phyloP scores from a whole-genome alignment of 2,329 filamentous ascomycete species.

The Diatrype stigma region DNA sequence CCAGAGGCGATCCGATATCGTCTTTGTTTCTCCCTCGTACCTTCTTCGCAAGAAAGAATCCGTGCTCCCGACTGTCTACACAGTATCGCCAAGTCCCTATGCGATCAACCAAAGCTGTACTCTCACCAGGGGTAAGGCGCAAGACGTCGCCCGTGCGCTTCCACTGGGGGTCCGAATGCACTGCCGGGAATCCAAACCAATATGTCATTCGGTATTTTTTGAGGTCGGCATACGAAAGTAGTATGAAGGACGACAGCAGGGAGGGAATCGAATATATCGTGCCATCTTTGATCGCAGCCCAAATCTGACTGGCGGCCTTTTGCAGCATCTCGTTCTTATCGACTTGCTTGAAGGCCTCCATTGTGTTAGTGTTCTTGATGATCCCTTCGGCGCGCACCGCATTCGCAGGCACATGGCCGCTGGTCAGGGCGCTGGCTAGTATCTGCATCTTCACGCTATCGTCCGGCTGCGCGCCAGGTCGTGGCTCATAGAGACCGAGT shows the following conservation, averaged over 20 bases:
- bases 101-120: constrained; percentile 71
- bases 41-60: constrained; percentile 93
- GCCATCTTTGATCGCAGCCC: constrained; percentile 95
- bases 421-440: constrained; percentile 78
- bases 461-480: constrained; percentile 63
- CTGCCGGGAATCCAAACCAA: constrained; percentile 92
- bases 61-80: constrained; percentile 78
- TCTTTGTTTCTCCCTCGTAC: constrained; percentile 38
- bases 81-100: constrained; percentile 85
- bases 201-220: constrained; percentile 99
- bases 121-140: constrained; percentile 64
- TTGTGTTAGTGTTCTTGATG: constrained; percentile 93
- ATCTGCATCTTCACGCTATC: constrained; percentile 87
- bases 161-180: constrained; percentile 87
- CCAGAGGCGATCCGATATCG: constrained; percentile 39
- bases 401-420: constrained; percentile 65
- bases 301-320: constrained; percentile 81
- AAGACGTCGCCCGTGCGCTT: constrained; percentile 53
- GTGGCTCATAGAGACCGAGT: constrained; percentile 84
- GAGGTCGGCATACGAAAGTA: constrained; percentile 89
- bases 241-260: constrained; percentile 80
- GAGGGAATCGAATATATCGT: constrained; percentile 95
- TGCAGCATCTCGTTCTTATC: constrained; percentile 77
- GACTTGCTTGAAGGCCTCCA: constrained; percentile 84
- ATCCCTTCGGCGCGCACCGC: constrained; percentile 84